Conservation (phyloP, 164 flowering plant genomes). For the Vitis labrusca region DNA sequence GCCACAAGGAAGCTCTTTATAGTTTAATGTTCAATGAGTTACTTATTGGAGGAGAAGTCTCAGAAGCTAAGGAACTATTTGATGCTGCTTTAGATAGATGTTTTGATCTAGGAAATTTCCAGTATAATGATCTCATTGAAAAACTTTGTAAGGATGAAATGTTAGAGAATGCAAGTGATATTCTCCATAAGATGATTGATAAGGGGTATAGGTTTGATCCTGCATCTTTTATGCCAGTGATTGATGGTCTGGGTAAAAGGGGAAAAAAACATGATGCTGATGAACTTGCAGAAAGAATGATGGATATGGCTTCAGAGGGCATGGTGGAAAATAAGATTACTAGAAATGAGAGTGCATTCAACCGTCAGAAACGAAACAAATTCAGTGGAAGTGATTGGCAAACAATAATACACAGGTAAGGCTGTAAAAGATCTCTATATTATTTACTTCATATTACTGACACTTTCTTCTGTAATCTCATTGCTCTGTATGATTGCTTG, state of each 20-base stretch:
- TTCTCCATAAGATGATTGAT: slow-evolving; percentile 57
- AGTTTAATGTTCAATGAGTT: slow-evolving; percentile 71
- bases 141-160: slow-evolving; percentile 58
- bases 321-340: slow-evolving; percentile 29
- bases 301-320: slow-evolving; percentile 64
- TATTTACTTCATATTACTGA: not conserved
- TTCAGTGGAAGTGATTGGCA: slow-evolving; percentile 53
- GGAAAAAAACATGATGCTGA: slow-evolving; percentile 78
- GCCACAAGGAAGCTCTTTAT: slow-evolving; percentile 69
- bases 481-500: not conserved
- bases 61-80: slow-evolving; percentile 61
- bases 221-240: slow-evolving; percentile 84
- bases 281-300: slow-evolving; percentile 75
- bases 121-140: slow-evolving; percentile 64
- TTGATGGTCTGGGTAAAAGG: slow-evolving; percentile 64
- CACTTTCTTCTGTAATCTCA: not conserved
- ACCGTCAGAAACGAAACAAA: slow-evolving; percentile 23
- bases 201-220: slow-evolving; percentile 70
- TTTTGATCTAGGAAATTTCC: slow-evolving; percentile 54
- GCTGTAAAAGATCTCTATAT: not conserved
- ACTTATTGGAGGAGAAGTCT: slow-evolving; percentile 51
- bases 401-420: slow-evolving; percentile 71
- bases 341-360: slow-evolving; percentile 18
- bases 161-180: slow-evolving; percentile 50
- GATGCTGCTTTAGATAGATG: slow-evolving; percentile 55